Evolutionary conservation across 768 basidiomycete genomes (phyloP).

Genomic region (Stropharia rugosoannulata): DNA sequence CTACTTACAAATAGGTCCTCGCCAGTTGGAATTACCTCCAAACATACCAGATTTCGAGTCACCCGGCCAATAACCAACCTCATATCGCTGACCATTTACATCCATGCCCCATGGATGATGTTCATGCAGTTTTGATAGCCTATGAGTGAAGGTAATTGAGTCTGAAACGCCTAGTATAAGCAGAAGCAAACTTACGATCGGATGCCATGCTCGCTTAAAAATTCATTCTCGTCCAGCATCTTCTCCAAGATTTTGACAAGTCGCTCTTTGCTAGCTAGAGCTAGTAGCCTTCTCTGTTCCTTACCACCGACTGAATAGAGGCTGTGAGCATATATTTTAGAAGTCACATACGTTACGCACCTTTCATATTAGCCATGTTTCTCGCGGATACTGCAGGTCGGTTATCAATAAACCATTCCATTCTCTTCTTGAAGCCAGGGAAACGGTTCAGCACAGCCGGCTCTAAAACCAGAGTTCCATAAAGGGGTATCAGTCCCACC

Average conservation of each 20-base stretch:
- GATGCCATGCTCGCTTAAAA: conserved; percentile 93
- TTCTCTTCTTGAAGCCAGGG: conserved; percentile 97
- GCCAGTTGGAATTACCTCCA: conserved; percentile 97
- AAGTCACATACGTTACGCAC: conserved; percentile 32
- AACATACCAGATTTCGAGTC: conserved; percentile 98
- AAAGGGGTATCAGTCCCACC: conserved; percentile 97
- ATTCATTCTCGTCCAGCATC: conserved; percentile 97
- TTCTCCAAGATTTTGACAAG: conserved; percentile 86
- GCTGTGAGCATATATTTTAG: neutral
- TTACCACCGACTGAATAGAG: conserved; percentile 51
- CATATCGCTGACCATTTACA: conserved; percentile 88
- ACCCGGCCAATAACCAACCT: conserved; percentile 97
- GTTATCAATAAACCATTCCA: conserved; percentile 99
- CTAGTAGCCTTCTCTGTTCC: conserved; percentile 85
- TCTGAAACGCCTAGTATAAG: neutral
- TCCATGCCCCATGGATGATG: conserved; percentile 94
- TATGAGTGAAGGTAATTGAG: conserved; percentile 25
- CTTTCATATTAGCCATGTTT: conserved; percentile 97
- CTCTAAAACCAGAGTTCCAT: conserved; percentile 92
- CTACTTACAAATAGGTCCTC: conserved; percentile 80
- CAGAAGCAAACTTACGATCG: conserved; percentile 71
- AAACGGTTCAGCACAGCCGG: conserved; percentile 86
- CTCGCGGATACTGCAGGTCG: conserved; percentile 82
- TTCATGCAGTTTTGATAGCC: conserved; percentile 87
- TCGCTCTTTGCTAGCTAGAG: conserved; percentile 89